Evolutionary conservation across 208 protist genomes (phyloP), one percentile per base, ranked within the genome.

Genomic region (Spongospora subterranea): DNA sequence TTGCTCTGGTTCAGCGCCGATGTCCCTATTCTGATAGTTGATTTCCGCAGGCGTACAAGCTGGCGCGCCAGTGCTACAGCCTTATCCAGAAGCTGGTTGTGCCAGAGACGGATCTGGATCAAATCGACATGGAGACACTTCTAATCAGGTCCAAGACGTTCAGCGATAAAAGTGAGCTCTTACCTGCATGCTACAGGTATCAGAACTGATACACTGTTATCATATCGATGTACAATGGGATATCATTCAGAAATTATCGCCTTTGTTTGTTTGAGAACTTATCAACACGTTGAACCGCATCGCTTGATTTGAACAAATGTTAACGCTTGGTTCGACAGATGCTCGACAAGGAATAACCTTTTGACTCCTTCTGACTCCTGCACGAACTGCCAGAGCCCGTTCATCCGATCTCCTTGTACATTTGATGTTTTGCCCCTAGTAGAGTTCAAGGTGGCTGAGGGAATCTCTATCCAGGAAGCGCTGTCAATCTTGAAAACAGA

Each of bases 401-500:
- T 91, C 50, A 40, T 66, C 6, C 66, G 66, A 17, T 45, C 89
- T 11, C 24, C 66, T 29, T 45, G 54, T 41, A 88, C 89, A 45
- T 91, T 91, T 41, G 89, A 91, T 17, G 66, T 88, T 13, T 76
- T 91, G 17, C 89, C 89, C 39, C 50, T 91, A 11, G 89, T 91
- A 43, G 89, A 91, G 60, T 91, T 91, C 66, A 0, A 91, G 89
- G 54, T 91, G n/a, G 71, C 6, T 43, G 71, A 35, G n/a, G n/a
- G n/a, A 6, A 6, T 82, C 71, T 82, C 71, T 43, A 13, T 45
- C 35, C n/a, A 82, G n/a, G 71, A 82, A 43, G 71, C 71, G 13
- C 17, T 82, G n/a, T 35, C 71, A 43, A 82, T 82, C 13, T 39
- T 82, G 6, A 6, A 82, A 35, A 82, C 71, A 60, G 50, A 60